Evolutionary conservation across 768 basidiomycete species (phyloP).

Genomic region (Agaricus blazei): DNA sequence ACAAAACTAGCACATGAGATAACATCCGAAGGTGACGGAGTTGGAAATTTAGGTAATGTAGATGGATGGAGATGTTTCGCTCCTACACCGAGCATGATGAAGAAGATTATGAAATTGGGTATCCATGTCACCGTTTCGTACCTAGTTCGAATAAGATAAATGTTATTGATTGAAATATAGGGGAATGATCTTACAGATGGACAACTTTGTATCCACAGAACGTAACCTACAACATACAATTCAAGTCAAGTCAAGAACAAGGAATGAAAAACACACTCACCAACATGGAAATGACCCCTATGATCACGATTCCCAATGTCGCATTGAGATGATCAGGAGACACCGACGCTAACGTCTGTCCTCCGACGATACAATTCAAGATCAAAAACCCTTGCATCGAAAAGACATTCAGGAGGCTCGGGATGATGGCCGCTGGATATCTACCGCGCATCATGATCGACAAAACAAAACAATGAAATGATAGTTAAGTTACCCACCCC

Average conservation of each 20-base stretch:
- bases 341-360: constrained; percentile 58
- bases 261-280: constrained; percentile 17
- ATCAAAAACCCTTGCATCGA: constrained; percentile 62
- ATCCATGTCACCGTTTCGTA: constrained; percentile 64
- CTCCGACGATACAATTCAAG: constrained; percentile 64
- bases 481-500: constrained; percentile 17
- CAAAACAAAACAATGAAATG: neutral
- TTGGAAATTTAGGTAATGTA: constrained; percentile 22
- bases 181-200: constrained; percentile 39
- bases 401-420: constrained; percentile 52
- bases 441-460: constrained; percentile 22
- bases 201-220: constrained; percentile 65
- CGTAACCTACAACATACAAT: constrained; percentile 27
- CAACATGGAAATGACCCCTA: constrained; percentile 30
- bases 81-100: constrained; percentile 59
- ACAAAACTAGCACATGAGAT: constrained; percentile 33
- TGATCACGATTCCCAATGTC: constrained; percentile 35
- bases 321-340: constrained; percentile 30
- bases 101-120: constrained; percentile 56
- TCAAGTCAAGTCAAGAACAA: neutral
- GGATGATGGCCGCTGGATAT: constrained; percentile 49
- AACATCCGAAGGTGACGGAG: constrained; percentile 22
- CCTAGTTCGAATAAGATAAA: constrained; percentile 15
- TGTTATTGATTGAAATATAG: neutral
- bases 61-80: constrained; percentile 49